A percentile compares a stretch with the other conserved stretches of the same genome.
Evolutionary conservation across 306 rosid genomes (phyloP).

Genomic region (Purshia tridentata): DNA sequence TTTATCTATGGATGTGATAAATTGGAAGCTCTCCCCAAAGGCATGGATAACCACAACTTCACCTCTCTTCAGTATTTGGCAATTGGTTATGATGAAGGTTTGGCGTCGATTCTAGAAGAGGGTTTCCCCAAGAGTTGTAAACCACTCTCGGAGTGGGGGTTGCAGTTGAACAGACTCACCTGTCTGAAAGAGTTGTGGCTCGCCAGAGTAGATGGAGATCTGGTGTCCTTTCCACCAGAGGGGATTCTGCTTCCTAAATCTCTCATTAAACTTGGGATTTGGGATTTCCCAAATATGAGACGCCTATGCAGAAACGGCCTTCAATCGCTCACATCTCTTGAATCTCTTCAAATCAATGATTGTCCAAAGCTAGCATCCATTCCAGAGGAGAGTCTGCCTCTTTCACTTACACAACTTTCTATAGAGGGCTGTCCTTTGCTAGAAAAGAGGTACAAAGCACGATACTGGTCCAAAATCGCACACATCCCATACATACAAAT

Average conservation of each 20-base stretch:
- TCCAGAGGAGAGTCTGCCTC: background rate
- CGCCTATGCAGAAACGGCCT: background rate
- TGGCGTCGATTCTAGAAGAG: no score
- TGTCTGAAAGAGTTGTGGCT: constrained; percentile 12
- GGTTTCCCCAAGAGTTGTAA: background rate
- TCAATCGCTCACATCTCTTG: background rate
- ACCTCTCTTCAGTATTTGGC: background rate
- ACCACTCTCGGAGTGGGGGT: constrained; percentile 8
- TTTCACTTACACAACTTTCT: background rate
- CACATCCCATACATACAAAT: no score
- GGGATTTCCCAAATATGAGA: background rate
- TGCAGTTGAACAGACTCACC: constrained; percentile 16
- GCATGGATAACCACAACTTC: background rate
- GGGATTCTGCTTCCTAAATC: background rate
- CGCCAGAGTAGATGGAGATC: background rate
- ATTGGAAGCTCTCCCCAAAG: background rate
- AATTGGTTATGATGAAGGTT: background rate
- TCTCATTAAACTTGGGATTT: constrained; percentile 2
- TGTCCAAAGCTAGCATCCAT: constrained; percentile 12
- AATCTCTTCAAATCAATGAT: background rate
- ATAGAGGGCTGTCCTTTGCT: no score
- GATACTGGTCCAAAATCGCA: no score
- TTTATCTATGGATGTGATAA: background rate
- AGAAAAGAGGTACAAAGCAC: no score
- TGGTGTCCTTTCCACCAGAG: constrained; percentile 6